Evolutionary conservation across 768 basidiomycete genomes (phyloP), one percentile per base, ranked within the genome.

Genomic region (Fomitopsis serialis): DNA sequence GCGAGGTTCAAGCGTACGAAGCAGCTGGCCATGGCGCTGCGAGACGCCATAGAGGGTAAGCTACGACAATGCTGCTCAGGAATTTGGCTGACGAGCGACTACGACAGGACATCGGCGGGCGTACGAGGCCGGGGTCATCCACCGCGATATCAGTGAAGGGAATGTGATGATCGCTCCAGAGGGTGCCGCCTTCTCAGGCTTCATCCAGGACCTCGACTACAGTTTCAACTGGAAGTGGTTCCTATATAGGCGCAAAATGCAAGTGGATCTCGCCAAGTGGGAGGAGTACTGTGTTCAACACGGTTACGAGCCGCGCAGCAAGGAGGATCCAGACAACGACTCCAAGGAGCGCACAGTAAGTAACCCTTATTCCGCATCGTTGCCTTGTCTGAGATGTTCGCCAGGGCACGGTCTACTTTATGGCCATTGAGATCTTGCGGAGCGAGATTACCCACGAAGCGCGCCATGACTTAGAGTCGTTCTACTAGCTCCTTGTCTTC

Each of bases 111-210:
- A n/a, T n/a, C n/a, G n/a, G n/a, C n/a, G n/a, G 6, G 57, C 55
- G 3, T 53, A 44, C 22, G 32, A 46, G 19, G 57, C 54, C 2
- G 48, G 49, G 1, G 46, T 63, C 15, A 35, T 63, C 10, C 61
- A 60, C 29, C 50, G 59, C 1, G 61, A 60, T 32, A 24, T 63
- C 32, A 60, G 58, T 23, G 54, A 49, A 22, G 48, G 49, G 8
- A 63, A 63, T 19, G 55, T 63, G 13, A 46, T 63, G 23, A 61
- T 63, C 36, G 45, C 27, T 7, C 45, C 23, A 8, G 54, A 50
- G 0, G 48, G 45, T 34, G 24, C 24, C 6, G 15, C 34, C 3
- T 35, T 52, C 11, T 9, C 42, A 34, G 45, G 50, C 27, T 48
- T 42, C 48, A 23, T 52, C 22, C 8, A 40, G 17, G 54, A 55